These are phyloP conservation scores for Fusarium sp. DNA, from an alignment of 2,329 filamentous ascomycete genomes.

Conservation along the genomic window DNA sequence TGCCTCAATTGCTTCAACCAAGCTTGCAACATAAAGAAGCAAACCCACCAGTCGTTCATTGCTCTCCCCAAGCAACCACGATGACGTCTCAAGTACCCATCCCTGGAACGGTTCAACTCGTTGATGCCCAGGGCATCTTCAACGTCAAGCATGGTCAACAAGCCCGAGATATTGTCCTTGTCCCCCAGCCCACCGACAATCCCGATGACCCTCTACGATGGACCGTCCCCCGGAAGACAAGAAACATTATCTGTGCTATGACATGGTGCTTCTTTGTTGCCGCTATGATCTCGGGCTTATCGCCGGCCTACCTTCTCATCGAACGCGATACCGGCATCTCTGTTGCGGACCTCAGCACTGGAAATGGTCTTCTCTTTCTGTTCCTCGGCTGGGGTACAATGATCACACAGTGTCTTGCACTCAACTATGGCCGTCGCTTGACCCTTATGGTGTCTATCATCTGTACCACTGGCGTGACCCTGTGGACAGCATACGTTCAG, in stretches of 20 bases:
- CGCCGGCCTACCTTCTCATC: slow-evolving; percentile 42
- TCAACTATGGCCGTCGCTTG: slow-evolving; percentile 33
- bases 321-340: slow-evolving; percentile 43
- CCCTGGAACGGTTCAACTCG: slow-evolving; percentile 39
- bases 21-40: background rate
- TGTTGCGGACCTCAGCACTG: slow-evolving; percentile 42
- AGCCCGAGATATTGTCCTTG: slow-evolving; percentile 37
- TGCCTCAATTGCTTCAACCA: background rate
- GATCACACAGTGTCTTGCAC: slow-evolving; percentile 36
- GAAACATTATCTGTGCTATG: slow-evolving; percentile 41
- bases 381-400: slow-evolving; percentile 42
- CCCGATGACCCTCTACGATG: slow-evolving; percentile 42
- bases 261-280: slow-evolving; percentile 43
- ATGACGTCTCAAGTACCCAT: slow-evolving; percentile 22
- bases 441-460: slow-evolving; percentile 35
- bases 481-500: slow-evolving; percentile 41
- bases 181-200: slow-evolving; percentile 41
- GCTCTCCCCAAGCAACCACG: background rate
- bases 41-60: background rate
- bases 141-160: slow-evolving; percentile 36
- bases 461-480: slow-evolving; percentile 25
- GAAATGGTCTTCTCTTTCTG: slow-evolving; percentile 38
- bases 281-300: slow-evolving; percentile 41
- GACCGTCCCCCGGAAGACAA: slow-evolving; percentile 33
- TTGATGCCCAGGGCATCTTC: slow-evolving; percentile 32